Evolutionary conservation across 768 basidiomycete species (phyloP), one percentile per base, ranked within the genome.

Genomic region (Chiua virens): DNA sequence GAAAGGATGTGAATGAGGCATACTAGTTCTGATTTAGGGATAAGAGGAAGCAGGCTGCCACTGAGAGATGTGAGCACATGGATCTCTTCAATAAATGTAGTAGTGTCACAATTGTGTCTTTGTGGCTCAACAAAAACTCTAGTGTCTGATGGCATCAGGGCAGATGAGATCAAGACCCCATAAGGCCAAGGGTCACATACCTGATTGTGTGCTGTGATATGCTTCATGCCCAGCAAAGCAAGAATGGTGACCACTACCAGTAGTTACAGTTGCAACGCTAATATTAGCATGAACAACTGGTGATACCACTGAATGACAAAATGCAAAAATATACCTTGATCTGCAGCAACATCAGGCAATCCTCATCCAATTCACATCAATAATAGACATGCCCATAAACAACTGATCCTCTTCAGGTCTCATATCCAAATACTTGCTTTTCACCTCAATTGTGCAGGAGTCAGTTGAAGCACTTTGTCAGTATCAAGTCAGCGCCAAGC

Each of bases 261-360:
- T n/a, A n/a, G n/a, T n/a, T n/a, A n/a, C 18, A 97, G 77, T 65
- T 97, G 93, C 37, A 98, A 66, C 5, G 87, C 85, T 0, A n/a
- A n/a, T n/a, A n/a, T n/a, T 0, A 92, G 94, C 71, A 93, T 81
- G 59, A 97, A 79, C 1, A 97, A 69, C 61, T 97, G 94, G 60
- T 97, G 93, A 65, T 97, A 94, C 32, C 96, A 82, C 48, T 90
- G 86, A 18, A 92, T 80, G 1, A 89, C 89, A 0, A 89, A 87
- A 5, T 92, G 92, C 11, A 95, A 75, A 76, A 95, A 94, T n/a
- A 83, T 80, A 58, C 92, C 87, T 36, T 82, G 80, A 58, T 93
- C 92, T 94, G 58, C 13, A 32, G 5, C 39, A 15, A 4, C 22
- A 14, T 55, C 42, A 47, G 38, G n/a, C n/a, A n/a, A n/a, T n/a